Conservation (phyloP, 2,329 filamentous ascomycete species). For the Colletotrichum limetticola region DNA sequence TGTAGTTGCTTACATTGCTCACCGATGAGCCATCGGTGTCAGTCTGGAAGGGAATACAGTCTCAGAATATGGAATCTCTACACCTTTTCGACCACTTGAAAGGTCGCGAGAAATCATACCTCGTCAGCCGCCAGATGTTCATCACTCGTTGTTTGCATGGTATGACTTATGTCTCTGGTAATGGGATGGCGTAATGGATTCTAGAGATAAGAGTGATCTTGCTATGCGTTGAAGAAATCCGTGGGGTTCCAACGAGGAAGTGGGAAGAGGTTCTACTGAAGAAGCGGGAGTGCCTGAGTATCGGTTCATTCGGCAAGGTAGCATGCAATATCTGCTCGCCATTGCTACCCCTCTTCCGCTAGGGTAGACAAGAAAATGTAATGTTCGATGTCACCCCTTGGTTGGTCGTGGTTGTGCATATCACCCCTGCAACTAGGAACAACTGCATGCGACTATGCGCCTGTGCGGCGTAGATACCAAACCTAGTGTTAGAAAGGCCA, state of each 20-base stretch:
- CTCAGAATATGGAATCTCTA: not conserved
- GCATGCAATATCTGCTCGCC: not conserved
- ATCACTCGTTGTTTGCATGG: not conserved
- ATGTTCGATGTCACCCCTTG: not conserved
- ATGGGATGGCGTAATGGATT: not conserved
- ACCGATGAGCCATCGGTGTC: not conserved
- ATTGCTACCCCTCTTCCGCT: slow-evolving; percentile 4
- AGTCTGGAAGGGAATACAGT: not conserved
- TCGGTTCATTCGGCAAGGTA: not conserved
- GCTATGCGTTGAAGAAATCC: not conserved
- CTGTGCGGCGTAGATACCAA: not conserved
- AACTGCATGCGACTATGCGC: not conserved
- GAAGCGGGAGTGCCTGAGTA: not conserved
- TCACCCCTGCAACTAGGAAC: too few relatives aligned
- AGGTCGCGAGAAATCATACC: not conserved
- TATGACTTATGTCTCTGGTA: not conserved
- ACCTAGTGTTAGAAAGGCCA: too few relatives aligned
- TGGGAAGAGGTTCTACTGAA: not conserved
- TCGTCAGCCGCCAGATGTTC: not conserved
- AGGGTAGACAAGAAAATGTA: not conserved
- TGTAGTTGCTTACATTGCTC: not conserved
- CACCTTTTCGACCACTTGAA: not conserved
- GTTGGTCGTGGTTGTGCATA: not conserved
- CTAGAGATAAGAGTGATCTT: not conserved
- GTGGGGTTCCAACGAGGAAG: not conserved